These are phyloP conservation scores for Musa itinerans DNA, from an alignment of 176 grass and related monocot genomes.

Conservation along the genomic window DNA sequence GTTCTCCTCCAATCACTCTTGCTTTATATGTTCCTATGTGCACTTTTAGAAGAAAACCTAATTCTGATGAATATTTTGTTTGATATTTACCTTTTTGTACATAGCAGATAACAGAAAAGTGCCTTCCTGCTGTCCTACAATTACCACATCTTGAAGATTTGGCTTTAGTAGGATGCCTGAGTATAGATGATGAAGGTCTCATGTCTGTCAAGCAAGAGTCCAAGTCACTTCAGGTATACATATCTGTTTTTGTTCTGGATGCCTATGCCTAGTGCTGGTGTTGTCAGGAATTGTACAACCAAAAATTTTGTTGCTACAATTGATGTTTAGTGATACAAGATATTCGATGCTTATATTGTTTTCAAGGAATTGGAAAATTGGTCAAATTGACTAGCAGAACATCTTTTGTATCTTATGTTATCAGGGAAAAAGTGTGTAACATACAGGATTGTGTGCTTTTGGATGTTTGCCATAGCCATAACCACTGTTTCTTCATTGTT, in stretches of 20 bases:
- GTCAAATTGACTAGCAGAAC: no score
- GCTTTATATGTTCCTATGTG: no score
- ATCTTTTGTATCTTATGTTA: no score
- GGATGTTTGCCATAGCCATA: no score
- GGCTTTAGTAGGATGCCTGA: conserved; percentile 44
- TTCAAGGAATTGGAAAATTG: no score
- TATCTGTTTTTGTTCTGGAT: background rate
- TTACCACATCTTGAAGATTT: conserved; percentile 54
- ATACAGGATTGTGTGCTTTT: no score
- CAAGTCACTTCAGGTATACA: conserved; percentile 60
- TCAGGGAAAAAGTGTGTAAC: no score
- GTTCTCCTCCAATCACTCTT: no score
- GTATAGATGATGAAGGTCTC: conserved; percentile 55
- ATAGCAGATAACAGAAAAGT: conserved; percentile 58
- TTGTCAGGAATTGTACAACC: no score
- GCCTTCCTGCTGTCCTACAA: conserved; percentile 47
- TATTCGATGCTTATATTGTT: no score
- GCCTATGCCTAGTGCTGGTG: background rate
- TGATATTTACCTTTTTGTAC: background rate
- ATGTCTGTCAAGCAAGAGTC: conserved; percentile 37
- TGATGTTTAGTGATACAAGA: no score
- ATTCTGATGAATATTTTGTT: background rate
- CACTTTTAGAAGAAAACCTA: background rate
- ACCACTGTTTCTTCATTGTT: no score
- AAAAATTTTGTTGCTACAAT: background rate